A percentile compares a stretch with the other conserved stretches of the same genome.
Evolutionary conservation across 306 rosid genomes (phyloP).

Genomic region (Myrica gale): DNA sequence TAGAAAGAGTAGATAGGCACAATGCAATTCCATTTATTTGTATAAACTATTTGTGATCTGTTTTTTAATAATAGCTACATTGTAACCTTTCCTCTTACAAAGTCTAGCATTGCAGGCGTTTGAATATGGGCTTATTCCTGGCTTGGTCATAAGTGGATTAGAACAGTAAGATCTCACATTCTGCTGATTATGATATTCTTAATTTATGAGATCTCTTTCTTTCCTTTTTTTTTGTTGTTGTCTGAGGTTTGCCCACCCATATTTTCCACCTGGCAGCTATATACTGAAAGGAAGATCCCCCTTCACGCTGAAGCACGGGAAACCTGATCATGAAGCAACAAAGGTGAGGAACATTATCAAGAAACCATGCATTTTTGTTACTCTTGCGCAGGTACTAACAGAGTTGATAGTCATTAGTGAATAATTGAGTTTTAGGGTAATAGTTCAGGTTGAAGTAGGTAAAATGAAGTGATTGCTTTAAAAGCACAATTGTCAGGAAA

Average conservation of each 20-base stretch:
- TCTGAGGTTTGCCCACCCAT: constrained; percentile 26
- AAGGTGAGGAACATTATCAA: constrained; percentile 52
- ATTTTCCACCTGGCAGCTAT: constrained; percentile 51
- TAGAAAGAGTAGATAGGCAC: not conserved
- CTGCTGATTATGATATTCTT: constrained; percentile 21
- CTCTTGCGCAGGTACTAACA: not conserved
- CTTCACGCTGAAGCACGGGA: constrained; percentile 82
- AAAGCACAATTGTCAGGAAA: not conserved
- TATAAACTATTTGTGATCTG: no score
- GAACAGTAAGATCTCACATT: constrained; percentile 71
- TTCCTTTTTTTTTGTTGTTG: not conserved
- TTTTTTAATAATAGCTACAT: not conserved
- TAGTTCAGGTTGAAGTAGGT: not conserved
- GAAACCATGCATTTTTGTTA: constrained; percentile 7
- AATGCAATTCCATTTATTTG: constrained; percentile 3
- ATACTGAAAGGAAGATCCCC: constrained; percentile 79
- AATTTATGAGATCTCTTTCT: constrained; percentile 8
- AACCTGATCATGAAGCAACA: constrained; percentile 88
- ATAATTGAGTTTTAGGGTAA: not conserved
- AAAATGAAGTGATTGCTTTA: not conserved
- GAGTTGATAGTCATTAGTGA: not conserved
- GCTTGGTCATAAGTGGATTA: constrained; percentile 76
- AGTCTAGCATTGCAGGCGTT: constrained; percentile 58
- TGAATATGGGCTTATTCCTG: constrained; percentile 84
- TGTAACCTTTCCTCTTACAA: constrained; percentile 22